These are phyloP conservation scores for Styphnolobium japonicum DNA, from an alignment of 306 rosid genomes.

Conservation along the genomic window DNA sequence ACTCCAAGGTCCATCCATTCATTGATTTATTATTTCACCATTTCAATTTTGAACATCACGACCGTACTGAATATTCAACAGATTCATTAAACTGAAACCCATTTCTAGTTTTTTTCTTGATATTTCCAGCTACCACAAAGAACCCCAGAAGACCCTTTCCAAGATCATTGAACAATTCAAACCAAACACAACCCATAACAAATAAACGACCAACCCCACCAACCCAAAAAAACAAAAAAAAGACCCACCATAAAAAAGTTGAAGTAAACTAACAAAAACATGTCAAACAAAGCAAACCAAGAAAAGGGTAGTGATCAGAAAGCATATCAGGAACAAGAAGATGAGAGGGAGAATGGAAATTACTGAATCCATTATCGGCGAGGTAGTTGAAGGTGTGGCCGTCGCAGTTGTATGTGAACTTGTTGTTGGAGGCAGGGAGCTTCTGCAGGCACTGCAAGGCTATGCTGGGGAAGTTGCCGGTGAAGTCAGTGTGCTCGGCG, in stretches of 20 bases:
- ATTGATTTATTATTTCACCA: not conserved
- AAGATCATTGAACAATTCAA: not conserved
- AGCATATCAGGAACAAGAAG: not conserved
- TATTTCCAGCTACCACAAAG: not conserved
- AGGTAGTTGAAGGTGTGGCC: constrained; percentile 74
- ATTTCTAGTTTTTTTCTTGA: not conserved
- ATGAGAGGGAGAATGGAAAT: not conserved
- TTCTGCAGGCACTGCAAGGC: constrained; percentile 72
- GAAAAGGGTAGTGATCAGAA: not conserved
- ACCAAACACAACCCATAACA: not conserved
- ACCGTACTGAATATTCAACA: not conserved
- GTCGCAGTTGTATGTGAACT: constrained; percentile 73
- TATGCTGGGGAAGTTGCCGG: constrained; percentile 60
- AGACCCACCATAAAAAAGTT: not conserved
- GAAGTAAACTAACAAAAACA: not conserved
- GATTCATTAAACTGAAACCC: not conserved
- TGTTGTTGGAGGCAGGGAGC: constrained; percentile 61
- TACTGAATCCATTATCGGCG: constrained; percentile 69
- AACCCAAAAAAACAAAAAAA: too few species aligned
- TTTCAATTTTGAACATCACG: not conserved
- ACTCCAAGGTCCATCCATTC: not conserved
- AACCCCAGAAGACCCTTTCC: not conserved
- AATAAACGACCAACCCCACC: not conserved
- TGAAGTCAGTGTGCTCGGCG: constrained; percentile 61
- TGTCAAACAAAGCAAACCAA: not conserved